Percentiles rank a stretch among this genome's conserved stretches.
phyloP scores from a whole-genome alignment of 1,284 basidiomycete genomes.

The Rhodotorula sp. region DNA sequence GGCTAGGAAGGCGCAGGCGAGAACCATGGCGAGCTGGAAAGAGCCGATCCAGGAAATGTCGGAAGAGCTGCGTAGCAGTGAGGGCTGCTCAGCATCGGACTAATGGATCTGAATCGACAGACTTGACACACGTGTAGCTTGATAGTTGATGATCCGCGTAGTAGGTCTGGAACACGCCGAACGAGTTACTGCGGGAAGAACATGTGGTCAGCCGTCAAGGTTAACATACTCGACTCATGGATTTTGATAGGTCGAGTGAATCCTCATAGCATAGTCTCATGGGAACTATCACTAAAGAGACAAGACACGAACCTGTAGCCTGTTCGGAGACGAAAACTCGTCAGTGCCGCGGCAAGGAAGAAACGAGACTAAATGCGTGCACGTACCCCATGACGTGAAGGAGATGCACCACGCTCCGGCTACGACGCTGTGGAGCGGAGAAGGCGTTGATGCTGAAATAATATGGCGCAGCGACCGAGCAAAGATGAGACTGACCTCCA shows the following conservation, averaged over 20 bases:
- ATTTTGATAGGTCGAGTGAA: too few relatives aligned
- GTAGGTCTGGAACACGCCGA: slow-evolving; percentile 40
- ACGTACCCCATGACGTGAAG: slow-evolving; percentile 29
- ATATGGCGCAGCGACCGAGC: too few relatives aligned
- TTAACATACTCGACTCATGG: too few relatives aligned
- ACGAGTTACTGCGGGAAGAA: slow-evolving; percentile 14
- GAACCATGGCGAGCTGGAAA: slow-evolving; percentile 29
- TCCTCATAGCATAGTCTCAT: too few relatives aligned
- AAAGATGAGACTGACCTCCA: slow-evolving; percentile 10
- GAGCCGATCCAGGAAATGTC: slow-evolving; percentile 40
- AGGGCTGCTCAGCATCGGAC: not conserved
- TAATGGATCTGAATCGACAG: not conserved
- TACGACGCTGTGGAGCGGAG: slow-evolving; percentile 20
- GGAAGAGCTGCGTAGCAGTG: not conserved
- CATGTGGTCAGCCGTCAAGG: not conserved
- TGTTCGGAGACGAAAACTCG: too few relatives aligned
- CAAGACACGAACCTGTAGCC: too few relatives aligned
- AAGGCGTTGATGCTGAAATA: not conserved
- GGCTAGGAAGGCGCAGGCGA: slow-evolving; percentile 30
- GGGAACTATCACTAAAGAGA: too few relatives aligned
- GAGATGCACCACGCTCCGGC: slow-evolving; percentile 36
- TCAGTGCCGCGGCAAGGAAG: not conserved
- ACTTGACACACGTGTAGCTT: slow-evolving; percentile 15
- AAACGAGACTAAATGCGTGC: not conserved
- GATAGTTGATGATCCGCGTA: slow-evolving; percentile 34